Base-by-base conservation (phyloP, 2,329 filamentous ascomycete species). In the Rachicladosporium sp. region DNA sequence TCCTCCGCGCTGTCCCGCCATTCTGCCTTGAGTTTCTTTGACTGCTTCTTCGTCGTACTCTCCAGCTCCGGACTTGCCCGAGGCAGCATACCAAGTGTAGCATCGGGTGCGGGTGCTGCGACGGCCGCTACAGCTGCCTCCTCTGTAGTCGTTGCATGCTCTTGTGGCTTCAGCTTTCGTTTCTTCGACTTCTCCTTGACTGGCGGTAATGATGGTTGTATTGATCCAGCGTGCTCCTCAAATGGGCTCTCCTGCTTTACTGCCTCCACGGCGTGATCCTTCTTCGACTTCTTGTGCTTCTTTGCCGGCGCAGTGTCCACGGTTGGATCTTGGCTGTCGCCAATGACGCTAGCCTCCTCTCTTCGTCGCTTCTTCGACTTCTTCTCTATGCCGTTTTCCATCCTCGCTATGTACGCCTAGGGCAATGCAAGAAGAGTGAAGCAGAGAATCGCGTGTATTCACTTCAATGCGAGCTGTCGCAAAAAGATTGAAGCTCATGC, bases 231-330 rank as follows among this genome's bases (percentile, higher is more conserved):
- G 4, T 31, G 19, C 10, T 41, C 35, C 10, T 37, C 39, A 12
- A 27, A 8, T 27, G 34, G 4, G 15, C 30, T 50, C 43, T 33
- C 46, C 44, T 23, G 46, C 33, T 42, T 50, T 43, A 41, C 34
- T 13, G 34, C 15, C n/a, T 23, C 12, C 11, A 8, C 23, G 7
- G 42, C 39, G 12, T 38, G 40, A 12, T 44, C 43, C 45, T 51
- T 47, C 44, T 57, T 56, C 41, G 58, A 52, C 39, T 58, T 55
- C 51, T 62, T 61, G 44, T 54, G 53, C 46, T 59, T 62, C 41
- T 59, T 52, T 44, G 61, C 54, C 2, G 44, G 35, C 11, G 42
- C 32, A 33, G 23, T 35, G 13, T 43, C 41, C 11, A 35, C n/a
- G 23, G 4, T 27, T 27, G 23, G 5, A 27, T 27, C 23, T 27